Percentiles rank a stretch among this genome's conserved stretches.
phyloP scores from a whole-genome alignment of 1,139 yeast species.

The Lodderomyces metapsilosis region DNA sequence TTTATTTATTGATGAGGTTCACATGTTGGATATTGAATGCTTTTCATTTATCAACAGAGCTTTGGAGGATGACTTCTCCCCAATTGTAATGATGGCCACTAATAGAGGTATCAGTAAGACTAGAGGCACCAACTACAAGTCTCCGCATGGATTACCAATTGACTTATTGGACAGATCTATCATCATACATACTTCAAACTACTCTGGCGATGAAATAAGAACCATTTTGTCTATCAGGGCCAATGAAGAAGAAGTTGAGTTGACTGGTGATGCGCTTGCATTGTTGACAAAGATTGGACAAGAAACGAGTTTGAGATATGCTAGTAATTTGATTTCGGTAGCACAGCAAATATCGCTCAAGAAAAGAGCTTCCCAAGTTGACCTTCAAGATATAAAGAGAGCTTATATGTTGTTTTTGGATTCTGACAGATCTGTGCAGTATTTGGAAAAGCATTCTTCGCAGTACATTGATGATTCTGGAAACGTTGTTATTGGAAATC shows the following conservation, averaged over 20 bases:
- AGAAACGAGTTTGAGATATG: slow-evolving; percentile 91
- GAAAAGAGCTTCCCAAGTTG: slow-evolving; percentile 71
- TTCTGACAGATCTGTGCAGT: slow-evolving; percentile 81
- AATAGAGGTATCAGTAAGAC: slow-evolving; percentile 91
- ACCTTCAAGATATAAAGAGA: slow-evolving; percentile 81
- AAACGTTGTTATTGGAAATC: slow-evolving; percentile 50
- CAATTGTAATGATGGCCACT: slow-evolving; percentile 98
- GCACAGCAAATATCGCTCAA: slow-evolving; percentile 82
- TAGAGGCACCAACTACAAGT: slow-evolving; percentile 88
- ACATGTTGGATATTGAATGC: slow-evolving; percentile 97
- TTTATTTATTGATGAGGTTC: slow-evolving; percentile 95
- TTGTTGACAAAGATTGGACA: slow-evolving; percentile 88
- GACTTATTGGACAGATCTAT: slow-evolving; percentile 93
- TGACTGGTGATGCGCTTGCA: slow-evolving; percentile 80
- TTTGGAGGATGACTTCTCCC: slow-evolving; percentile 93
- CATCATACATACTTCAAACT: slow-evolving; percentile 80
- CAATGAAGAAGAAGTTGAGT: slow-evolving; percentile 93
- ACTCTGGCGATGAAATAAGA: slow-evolving; percentile 78
- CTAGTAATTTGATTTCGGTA: slow-evolving; percentile 86
- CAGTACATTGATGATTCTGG: slow-evolving; percentile 77
- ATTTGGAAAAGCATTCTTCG: slow-evolving; percentile 62
- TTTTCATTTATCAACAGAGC: slow-evolving; percentile 96
- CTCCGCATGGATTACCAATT: slow-evolving; percentile 95
- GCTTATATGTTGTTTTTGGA: slow-evolving; percentile 87
- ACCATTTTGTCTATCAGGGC: slow-evolving; percentile 88